Conservation (phyloP, 441 rosid species). For the Bocquillonia castaneifolia region DNA sequence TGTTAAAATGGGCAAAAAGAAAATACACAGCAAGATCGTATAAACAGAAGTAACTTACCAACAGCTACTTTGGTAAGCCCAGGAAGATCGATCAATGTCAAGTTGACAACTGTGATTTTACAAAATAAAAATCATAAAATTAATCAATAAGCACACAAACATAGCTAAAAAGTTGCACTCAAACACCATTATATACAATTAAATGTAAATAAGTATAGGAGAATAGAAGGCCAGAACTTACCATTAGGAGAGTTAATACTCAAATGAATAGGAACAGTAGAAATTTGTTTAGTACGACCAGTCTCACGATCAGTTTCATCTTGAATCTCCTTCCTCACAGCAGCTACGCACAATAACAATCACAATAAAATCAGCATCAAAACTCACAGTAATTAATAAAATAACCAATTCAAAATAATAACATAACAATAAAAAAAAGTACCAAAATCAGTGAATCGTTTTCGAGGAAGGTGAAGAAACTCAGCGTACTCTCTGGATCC, state of each 20-base stretch:
- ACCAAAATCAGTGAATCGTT: slow-evolving; percentile 86
- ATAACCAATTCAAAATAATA: neutral
- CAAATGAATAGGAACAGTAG: slow-evolving; percentile 91
- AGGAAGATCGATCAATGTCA: slow-evolving; percentile 95
- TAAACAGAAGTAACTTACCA: slow-evolving; percentile 52
- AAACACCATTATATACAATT: neutral
- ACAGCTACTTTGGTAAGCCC: slow-evolving; percentile 98
- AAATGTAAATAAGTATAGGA: too few relatives aligned
- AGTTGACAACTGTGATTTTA: slow-evolving; percentile 71
- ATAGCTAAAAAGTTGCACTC: neutral
- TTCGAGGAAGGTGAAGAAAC: slow-evolving; percentile 86
- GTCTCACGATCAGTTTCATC: slow-evolving; percentile 98
- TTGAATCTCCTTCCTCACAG: slow-evolving; percentile 93
- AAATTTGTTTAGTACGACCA: slow-evolving; percentile 75
- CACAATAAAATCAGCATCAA: slow-evolving; percentile 1
- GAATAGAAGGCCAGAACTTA: slow-evolving; percentile 29
- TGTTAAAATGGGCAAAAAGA: neutral
- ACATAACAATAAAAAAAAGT: slow-evolving; percentile 13
- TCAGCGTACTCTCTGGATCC: slow-evolving; percentile 92
- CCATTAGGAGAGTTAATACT: slow-evolving; percentile 92
- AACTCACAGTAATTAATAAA: neutral
- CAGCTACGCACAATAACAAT: slow-evolving; percentile 41
- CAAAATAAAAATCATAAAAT: slow-evolving; percentile 21
- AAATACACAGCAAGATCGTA: neutral
- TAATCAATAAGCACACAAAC: neutral